Conservation (phyloP, 2,329 filamentous ascomycete species). For the Cladophialophora exuberans region DNA sequence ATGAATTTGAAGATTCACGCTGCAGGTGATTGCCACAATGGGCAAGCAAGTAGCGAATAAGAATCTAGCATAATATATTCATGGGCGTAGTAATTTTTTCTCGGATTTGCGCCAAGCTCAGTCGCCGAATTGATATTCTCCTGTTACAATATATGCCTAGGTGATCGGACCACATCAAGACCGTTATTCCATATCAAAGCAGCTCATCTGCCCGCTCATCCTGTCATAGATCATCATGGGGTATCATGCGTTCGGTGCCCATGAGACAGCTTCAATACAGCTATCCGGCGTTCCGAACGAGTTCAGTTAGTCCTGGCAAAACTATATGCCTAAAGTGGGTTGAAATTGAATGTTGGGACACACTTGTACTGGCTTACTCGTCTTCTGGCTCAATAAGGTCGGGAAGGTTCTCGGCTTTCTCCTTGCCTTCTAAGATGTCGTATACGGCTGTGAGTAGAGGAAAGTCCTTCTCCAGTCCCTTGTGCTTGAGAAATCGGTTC, state of each 20-base stretch:
- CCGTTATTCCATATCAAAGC: constrained; percentile 1
- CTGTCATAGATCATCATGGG: constrained; percentile 9
- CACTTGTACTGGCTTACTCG: constrained; percentile 18
- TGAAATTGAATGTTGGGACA: constrained; percentile 3
- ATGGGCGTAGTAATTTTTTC: too few relatives aligned
- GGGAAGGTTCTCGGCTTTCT: constrained; percentile 80
- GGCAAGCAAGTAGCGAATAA: too few relatives aligned
- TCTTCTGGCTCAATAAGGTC: constrained; percentile 60
- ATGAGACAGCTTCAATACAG: neutral
- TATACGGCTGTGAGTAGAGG: constrained; percentile 91
- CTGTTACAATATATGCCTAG: too few relatives aligned
- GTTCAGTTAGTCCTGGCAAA: constrained; percentile 8
- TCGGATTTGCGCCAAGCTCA: too few relatives aligned
- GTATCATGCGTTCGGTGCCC: constrained; percentile 25
- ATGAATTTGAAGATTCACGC: too few relatives aligned
- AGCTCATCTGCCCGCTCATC: constrained; percentile 9
- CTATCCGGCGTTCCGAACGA: constrained; percentile 2
- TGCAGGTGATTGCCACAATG: too few relatives aligned
- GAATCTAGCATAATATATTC: too few relatives aligned
- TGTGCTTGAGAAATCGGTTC: constrained; percentile 79
- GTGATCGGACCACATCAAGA: too few relatives aligned
- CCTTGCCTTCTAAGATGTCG: constrained; percentile 75
- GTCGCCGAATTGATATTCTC: too few relatives aligned
- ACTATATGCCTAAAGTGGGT: constrained; percentile 3
- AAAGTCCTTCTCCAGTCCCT: constrained; percentile 79